Evolutionary conservation across 208 protist species (phyloP).

Genomic region (Herpetomonas samuelpessoai): DNA sequence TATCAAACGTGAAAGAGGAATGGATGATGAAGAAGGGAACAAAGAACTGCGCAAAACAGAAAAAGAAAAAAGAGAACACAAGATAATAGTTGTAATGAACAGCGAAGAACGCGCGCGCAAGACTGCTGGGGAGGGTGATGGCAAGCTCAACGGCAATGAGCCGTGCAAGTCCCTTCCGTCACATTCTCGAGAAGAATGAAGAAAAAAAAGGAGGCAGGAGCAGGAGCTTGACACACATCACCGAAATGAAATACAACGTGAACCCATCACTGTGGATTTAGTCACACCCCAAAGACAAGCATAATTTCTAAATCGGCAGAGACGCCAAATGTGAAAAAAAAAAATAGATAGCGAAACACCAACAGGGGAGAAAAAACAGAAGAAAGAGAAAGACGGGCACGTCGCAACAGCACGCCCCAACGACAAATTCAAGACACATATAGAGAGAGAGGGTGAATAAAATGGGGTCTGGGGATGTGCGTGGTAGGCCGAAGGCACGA

Average conservation of each 20-base stretch:
- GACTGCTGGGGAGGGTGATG: not conserved
- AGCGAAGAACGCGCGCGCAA: slow-evolving; percentile 2
- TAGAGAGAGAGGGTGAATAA: slow-evolving; percentile 2
- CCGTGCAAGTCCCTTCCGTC: no score
- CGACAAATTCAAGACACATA: no score
- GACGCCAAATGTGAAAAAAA: not conserved
- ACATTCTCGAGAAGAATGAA: not conserved
- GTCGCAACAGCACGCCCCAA: no score
- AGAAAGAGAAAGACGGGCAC: slow-evolving; percentile 1
- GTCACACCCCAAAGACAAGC: not conserved
- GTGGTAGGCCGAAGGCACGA: not conserved
- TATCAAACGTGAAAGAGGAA: no score
- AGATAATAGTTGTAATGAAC: slow-evolving; percentile 5
- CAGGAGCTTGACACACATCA: no score
- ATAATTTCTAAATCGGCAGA: not conserved
- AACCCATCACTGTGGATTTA: not conserved
- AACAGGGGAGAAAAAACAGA: not conserved
- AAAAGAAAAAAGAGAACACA: not conserved
- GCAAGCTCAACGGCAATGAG: not conserved
- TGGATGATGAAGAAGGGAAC: no score
- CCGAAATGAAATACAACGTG: no score
- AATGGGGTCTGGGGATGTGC: not conserved
- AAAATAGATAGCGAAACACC: slow-evolving; percentile 1
- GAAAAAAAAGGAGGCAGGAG: not conserved
- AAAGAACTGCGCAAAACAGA: slow-evolving; percentile 6